phyloP scores from a whole-genome alignment of 331 rosid species.

The Acacia pycnantha region DNA sequence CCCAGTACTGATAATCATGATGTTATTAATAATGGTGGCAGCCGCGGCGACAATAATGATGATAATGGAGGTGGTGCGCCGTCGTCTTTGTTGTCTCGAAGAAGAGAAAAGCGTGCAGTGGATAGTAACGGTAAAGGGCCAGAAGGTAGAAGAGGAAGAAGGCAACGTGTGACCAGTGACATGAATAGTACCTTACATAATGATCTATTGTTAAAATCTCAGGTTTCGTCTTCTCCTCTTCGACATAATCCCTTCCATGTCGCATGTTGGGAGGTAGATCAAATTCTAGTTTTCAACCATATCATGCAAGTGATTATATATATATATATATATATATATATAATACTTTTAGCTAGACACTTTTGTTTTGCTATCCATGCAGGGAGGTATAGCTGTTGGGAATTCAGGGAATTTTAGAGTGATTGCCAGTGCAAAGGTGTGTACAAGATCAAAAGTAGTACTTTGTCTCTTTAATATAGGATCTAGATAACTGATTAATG shows the following conservation, averaged over 20 bases:
- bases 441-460: not conserved
- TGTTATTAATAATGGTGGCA: not conserved
- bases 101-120: not conserved
- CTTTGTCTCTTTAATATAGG: no score
- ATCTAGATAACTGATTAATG: not conserved
- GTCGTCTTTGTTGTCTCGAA: not conserved
- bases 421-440: not conserved
- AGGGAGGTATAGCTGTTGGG: slow-evolving; percentile 1
- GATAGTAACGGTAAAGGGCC: not conserved
- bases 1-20: not conserved
- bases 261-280: not conserved
- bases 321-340: no score
- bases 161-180: not conserved
- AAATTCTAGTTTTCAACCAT: not conserved
- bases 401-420: not conserved
- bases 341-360: not conserved
- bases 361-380: not conserved
- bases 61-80: not conserved
- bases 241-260: not conserved
- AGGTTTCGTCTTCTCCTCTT: not conserved
- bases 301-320: not conserved
- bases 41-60: not conserved
- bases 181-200: not conserved
- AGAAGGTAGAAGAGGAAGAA: not conserved
- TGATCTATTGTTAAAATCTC: no score